Base-by-base conservation (phyloP, 1,284 basidiomycete species). In the Apiotrichum laibachii region DNA sequence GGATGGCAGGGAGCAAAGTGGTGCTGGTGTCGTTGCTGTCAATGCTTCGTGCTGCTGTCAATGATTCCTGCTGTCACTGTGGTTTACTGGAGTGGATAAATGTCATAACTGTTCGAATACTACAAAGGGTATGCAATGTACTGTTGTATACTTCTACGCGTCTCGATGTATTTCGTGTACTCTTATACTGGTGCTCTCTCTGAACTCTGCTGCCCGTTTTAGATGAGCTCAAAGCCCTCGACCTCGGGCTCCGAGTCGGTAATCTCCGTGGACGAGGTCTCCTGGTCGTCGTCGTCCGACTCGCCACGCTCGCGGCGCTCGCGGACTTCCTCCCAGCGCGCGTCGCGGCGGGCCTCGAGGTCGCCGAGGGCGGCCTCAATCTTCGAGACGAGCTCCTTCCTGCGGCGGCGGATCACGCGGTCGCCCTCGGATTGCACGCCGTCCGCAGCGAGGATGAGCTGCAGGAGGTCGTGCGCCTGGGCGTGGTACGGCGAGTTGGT, bases 341-440 rank as follows among this genome's bases (percentile, higher is more conserved):
- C 64, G 67, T 81, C 78, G 65, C 79, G 72, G 65, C 70, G 64
- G 57, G 68, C 67, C 62, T 85, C 84, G 21, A 87, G 70, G 44
- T 78, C 78, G 60, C 82, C 82, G 37, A 87, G 70, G 64, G 86
- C 88, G 33, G 68, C 63, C 76, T 89, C 88, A n/a, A 90, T 82
- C 47, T 70, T 70, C 59, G 76, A 79, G 45, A 89, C 87, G 5
- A 87, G 79, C 12, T 78, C 79, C 72, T 85, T 83, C 56, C 88
- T 76, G 59, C 76, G 79, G n/a, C 80, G 79, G 45, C 88, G 79
- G 18, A 90, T 82, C 3, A 73, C 75, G 53, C 77, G 71, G 61
- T 85, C 81, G 0, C 88, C 88, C 66, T 81, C 81, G 63, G 84
- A 86, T 63, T 87, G 83, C 6, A 89, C 82, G 0, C 81, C 84